phyloP scores from a whole-genome alignment of 345 rosid species.

The Bretschneidera sinensis region DNA sequence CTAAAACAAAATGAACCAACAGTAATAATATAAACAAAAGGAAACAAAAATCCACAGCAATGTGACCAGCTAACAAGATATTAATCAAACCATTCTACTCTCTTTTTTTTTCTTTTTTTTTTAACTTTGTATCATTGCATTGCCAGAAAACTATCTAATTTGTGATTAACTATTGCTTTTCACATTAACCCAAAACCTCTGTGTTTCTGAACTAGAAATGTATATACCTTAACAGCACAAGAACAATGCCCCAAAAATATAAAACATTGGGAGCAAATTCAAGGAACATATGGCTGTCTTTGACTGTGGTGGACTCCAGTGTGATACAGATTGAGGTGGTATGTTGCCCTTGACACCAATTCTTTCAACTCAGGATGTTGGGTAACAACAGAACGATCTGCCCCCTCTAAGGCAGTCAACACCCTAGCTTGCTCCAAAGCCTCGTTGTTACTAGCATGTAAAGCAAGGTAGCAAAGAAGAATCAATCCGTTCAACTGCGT shows the following conservation, averaged over 20 bases:
- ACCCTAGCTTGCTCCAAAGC: constrained; percentile 68
- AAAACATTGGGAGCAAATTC: too few relatives aligned
- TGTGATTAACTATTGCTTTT: not conserved
- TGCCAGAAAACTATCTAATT: not conserved
- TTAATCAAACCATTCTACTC: not conserved
- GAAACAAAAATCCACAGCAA: too few relatives aligned
- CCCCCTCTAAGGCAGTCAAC: constrained; percentile 77
- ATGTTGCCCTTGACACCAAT: constrained; percentile 48
- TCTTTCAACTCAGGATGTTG: constrained; percentile 69
- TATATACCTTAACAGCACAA: too few relatives aligned
- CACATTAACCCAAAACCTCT: not conserved
- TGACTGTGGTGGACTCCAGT: constrained; percentile 52
- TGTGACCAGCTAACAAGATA: too few relatives aligned
- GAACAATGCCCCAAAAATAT: too few relatives aligned
- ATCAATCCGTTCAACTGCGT: constrained; percentile 51
- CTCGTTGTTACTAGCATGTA: constrained; percentile 55
- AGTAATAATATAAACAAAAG: too few relatives aligned
- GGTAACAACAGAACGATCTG: constrained; percentile 43
- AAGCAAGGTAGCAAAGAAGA: constrained; percentile 71
- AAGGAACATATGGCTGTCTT: constrained; percentile 27
- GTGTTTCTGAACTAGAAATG: too few relatives aligned
- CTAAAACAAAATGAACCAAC: too few relatives aligned
- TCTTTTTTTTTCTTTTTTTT: too few relatives aligned
- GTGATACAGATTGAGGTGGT: constrained; percentile 64
- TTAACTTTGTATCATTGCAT: not conserved